A percentile compares a stretch with the other conserved stretches of the same genome.
Conservation (phyloP, 2,329 filamentous ascomycete genomes). For the Penicillium sumatraense region DNA sequence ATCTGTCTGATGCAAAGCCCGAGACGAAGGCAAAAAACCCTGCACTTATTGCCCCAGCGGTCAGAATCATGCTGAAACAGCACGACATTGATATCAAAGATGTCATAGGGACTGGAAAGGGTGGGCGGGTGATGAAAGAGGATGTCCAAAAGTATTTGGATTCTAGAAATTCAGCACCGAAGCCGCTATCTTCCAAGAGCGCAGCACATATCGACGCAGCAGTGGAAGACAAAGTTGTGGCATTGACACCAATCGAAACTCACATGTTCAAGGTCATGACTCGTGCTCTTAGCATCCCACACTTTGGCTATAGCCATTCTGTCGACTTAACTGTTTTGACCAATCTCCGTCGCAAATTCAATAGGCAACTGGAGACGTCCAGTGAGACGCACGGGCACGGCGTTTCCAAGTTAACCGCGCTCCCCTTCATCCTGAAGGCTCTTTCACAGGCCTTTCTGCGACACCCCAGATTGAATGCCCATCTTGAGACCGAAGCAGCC, state of each 20-base stretch:
- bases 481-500: neutral
- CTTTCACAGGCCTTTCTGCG: slow-evolving; percentile 1
- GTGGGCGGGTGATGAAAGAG: neutral
- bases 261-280: slow-evolving; percentile 5
- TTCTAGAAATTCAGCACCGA: neutral
- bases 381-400: neutral
- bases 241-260: slow-evolving; percentile 1
- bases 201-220: neutral
- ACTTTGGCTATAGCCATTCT: slow-evolving; percentile 5
- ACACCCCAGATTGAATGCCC: slow-evolving; percentile 2
- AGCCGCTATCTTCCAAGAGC: neutral
- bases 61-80: neutral
- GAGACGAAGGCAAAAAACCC: neutral
- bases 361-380: neutral
- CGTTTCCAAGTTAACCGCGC: neutral
- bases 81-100: slow-evolving; percentile 4
- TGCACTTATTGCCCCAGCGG: neutral
- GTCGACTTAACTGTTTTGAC: slow-evolving; percentile 4
- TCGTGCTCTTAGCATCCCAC: slow-evolving; percentile 1
- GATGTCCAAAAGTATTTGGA: neutral
- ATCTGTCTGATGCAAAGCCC: neutral
- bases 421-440: slow-evolving; percentile 2
- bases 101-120: slow-evolving; percentile 1
- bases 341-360: neutral
- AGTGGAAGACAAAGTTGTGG: neutral